A percentile compares a stretch with the other conserved stretches of the same genome.
phyloP scores from a whole-genome alignment of 805 yeast genomes.

The Kregervanrija delftensis region DNA sequence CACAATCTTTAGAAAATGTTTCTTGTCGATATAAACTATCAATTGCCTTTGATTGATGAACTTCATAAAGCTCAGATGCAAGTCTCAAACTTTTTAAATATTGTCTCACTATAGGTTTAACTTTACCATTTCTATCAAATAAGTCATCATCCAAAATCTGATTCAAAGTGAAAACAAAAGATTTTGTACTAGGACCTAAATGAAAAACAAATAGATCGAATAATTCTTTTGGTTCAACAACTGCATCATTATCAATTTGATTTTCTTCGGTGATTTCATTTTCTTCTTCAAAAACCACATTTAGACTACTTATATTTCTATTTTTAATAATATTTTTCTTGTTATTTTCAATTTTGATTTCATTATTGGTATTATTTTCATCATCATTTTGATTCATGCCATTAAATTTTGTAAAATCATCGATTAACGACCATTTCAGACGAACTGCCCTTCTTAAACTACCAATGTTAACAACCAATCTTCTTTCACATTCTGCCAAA shows the following conservation, averaged over 20 bases:
- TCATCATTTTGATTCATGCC: too few relatives aligned
- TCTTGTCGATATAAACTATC: conserved; percentile 50
- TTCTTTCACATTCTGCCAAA: conserved; percentile 45
- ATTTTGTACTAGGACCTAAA: conserved; percentile 66
- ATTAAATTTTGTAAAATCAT: too few relatives aligned
- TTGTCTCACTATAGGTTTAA: conserved; percentile 33
- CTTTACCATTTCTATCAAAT: conserved; percentile 35
- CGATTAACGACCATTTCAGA: conserved; percentile 42
- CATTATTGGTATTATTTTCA: too few relatives aligned
- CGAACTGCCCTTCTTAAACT: conserved; percentile 65
- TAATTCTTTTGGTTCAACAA: conserved; percentile 34
- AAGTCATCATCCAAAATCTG: conserved; percentile 56
- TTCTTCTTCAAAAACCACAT: background rate
- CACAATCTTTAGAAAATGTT: conserved; percentile 35
- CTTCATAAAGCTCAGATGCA: conserved; percentile 50
- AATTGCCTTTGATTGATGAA: conserved; percentile 52
- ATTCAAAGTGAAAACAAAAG: conserved; percentile 56
- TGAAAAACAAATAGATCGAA: conserved; percentile 61
- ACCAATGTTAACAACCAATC: conserved; percentile 50
- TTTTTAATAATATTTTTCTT: too few relatives aligned
- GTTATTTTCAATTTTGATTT: too few relatives aligned
- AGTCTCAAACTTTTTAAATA: conserved; percentile 39
- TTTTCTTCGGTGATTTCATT: background rate
- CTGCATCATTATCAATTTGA: conserved; percentile 15
- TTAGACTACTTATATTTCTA: too few relatives aligned